These are phyloP conservation scores for Umbelopsis sp. DNA, from an alignment of 192 early-diverging fungal species.

Conservation along the genomic window DNA sequence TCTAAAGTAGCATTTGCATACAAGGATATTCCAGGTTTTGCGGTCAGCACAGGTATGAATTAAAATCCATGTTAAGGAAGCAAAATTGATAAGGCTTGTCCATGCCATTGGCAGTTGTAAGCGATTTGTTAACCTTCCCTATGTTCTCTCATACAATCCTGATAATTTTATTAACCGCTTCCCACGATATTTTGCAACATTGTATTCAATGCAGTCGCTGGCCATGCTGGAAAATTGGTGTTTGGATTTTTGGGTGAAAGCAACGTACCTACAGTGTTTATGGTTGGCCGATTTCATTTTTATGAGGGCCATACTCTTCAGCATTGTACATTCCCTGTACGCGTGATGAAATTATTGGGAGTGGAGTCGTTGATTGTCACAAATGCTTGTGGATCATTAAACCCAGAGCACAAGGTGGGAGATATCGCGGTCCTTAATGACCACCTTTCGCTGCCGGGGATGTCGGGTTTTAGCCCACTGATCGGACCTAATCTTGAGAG, in stretches of 20 bases:
- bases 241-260: conserved; percentile 80
- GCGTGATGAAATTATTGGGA: conserved; percentile 84
- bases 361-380: conserved; percentile 80
- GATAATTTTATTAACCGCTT: too few relatives aligned
- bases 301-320: conserved; percentile 88
- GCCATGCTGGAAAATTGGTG: conserved; percentile 81
- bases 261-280: conserved; percentile 67
- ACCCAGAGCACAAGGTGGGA: conserved; percentile 75
- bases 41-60: conserved; percentile 66
- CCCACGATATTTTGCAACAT: neutral
- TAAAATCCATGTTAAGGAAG: neutral
- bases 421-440: conserved; percentile 83
- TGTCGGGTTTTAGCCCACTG: conserved; percentile 78
- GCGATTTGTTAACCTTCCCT: too few relatives aligned
- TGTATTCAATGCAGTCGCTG: conserved; percentile 32
- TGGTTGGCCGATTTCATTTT: conserved; percentile 89
- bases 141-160: too few relatives aligned
- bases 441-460: conserved; percentile 76
- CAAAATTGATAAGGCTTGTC: neutral
- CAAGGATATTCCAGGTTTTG: conserved; percentile 86
- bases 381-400: conserved; percentile 85
- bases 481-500: conserved; percentile 80
- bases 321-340: conserved; percentile 82
- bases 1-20: conserved; percentile 68
- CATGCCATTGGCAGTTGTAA: too few relatives aligned